phyloP scores from a whole-genome alignment of 805 yeast species.

The Saitoella complicata region DNA sequence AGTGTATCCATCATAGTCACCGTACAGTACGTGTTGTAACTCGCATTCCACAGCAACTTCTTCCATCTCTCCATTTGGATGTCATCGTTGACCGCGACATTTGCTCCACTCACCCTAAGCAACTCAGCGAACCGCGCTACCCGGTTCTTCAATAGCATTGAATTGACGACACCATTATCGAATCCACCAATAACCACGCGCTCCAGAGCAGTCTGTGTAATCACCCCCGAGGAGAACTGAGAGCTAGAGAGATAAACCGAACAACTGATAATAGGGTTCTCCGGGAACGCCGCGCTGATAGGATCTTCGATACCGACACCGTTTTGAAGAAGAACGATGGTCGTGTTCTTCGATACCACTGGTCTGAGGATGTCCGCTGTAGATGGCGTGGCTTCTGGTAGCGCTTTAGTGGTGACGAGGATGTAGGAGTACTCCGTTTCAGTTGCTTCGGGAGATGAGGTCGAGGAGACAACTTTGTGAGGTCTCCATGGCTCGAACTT shows the following conservation, averaged over 20 bases:
- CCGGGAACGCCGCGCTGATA: constrained; percentile 32
- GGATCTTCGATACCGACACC: constrained; percentile 48
- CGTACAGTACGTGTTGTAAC: constrained; percentile 47
- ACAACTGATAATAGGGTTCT: constrained; percentile 13
- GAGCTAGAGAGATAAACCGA: constrained; percentile 36
- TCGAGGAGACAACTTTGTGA: too few relatives aligned
- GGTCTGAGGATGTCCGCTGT: constrained; percentile 36
- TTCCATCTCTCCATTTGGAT: constrained; percentile 42
- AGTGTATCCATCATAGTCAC: constrained; percentile 46
- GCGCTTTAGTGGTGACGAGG: too few relatives aligned
- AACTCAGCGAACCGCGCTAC: neutral
- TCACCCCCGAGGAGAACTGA: too few relatives aligned
- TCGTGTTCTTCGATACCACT: constrained; percentile 28
- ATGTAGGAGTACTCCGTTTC: too few relatives aligned
- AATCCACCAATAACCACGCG: constrained; percentile 35
- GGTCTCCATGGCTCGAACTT: constrained; percentile 41
- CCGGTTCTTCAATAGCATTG: neutral
- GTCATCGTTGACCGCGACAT: constrained; percentile 27
- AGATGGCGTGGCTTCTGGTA: neutral
- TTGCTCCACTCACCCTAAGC: constrained; percentile 19
- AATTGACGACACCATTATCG: constrained; percentile 21
- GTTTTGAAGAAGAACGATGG: constrained; percentile 43
- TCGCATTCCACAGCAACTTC: constrained; percentile 54
- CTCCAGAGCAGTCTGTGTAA: constrained; percentile 14
- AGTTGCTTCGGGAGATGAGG: too few relatives aligned